Conservation (phyloP, 306 rosid species). For the Glycyrrhiza uralensis region DNA sequence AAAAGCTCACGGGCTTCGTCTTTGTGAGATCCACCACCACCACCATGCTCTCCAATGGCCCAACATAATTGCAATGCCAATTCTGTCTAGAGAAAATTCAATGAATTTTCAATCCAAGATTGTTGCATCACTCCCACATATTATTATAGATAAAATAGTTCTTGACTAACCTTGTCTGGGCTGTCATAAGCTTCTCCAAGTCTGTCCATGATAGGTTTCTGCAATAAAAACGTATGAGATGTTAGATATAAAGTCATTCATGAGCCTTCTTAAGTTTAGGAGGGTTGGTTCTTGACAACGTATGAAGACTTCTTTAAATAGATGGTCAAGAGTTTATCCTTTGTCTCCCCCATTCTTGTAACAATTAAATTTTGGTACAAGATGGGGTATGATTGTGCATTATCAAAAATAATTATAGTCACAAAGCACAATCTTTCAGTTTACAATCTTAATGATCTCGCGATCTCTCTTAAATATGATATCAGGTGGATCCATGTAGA, state of each 20-base stretch:
- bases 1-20: slow-evolving; percentile 98
- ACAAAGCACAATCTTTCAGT: not conserved
- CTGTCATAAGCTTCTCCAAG: slow-evolving; percentile 90
- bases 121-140: not conserved
- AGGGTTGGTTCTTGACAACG: not conserved
- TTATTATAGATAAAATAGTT: slow-evolving; percentile 17
- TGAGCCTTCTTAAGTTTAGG: not conserved
- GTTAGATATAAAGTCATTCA: not conserved
- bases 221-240: slow-evolving; percentile 32
- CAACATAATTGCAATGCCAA: slow-evolving; percentile 93
- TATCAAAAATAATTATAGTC: not conserved
- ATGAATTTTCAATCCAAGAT: slow-evolving; percentile 23
- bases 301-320: not conserved
- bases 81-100: slow-evolving; percentile 61
- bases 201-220: slow-evolving; percentile 94
- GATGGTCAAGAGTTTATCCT: not conserved
- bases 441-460: not conserved
- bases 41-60: slow-evolving; percentile 99
- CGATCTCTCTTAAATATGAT: not conserved
- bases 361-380: slow-evolving; percentile 2
- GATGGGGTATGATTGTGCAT: not conserved
- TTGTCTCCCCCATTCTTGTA: not conserved
- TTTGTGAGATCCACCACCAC: slow-evolving; percentile 89
- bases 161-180: slow-evolving; percentile 69
- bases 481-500: not conserved